Conservation (phyloP, 2,329 filamentous ascomycete genomes). For the Curvularia lunata region DNA sequence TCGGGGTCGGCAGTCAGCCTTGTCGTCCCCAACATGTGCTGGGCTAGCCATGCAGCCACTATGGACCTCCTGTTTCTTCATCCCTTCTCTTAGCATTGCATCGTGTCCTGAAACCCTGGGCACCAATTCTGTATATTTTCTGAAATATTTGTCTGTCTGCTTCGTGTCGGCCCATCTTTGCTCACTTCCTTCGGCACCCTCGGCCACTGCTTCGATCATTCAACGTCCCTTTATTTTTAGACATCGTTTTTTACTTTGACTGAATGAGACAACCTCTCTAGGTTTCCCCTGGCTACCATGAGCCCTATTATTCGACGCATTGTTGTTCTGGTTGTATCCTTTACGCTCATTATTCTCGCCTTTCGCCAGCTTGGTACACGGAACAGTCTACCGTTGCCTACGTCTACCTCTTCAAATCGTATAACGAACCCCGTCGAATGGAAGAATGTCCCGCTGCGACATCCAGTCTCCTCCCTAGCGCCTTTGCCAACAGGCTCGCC, state of each 20-base stretch:
- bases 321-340: conserved; percentile 34
- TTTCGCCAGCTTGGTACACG: conserved; percentile 38
- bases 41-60: conserved; percentile 7
- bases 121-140: neutral
- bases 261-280: conserved; percentile 8
- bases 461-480: conserved; percentile 42
- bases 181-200: conserved; percentile 3
- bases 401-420: conserved; percentile 31
- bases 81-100: conserved; percentile 6
- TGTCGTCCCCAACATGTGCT: conserved; percentile 7
- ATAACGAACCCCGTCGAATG: conserved; percentile 42
- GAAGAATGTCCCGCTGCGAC: conserved; percentile 41
- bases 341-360: conserved; percentile 37
- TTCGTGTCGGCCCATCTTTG: neutral
- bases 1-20: conserved; percentile 12
- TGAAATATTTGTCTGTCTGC: neutral
- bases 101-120: neutral
- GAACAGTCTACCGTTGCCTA: conserved; percentile 28
- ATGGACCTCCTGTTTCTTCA: conserved; percentile 9
- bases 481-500: conserved; percentile 42
- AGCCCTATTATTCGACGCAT: conserved; percentile 40
- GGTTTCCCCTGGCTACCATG: conserved; percentile 25
- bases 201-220: neutral
- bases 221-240: conserved; percentile 2
- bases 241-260: neutral